These are phyloP conservation scores for Moringa oleifera DNA, from an alignment of 345 rosid species.

Conservation along the genomic window DNA sequence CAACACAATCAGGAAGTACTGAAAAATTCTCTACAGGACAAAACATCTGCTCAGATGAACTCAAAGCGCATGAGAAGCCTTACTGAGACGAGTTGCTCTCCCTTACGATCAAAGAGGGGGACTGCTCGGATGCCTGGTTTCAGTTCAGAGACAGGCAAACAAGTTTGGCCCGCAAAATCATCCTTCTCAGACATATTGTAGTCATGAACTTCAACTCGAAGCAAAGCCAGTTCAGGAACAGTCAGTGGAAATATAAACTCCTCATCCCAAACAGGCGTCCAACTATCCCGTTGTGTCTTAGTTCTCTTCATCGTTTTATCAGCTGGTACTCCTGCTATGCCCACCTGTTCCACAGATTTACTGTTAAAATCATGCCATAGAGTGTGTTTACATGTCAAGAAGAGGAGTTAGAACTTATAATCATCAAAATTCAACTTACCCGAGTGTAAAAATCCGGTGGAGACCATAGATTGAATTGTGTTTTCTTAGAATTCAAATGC, in stretches of 20 bases:
- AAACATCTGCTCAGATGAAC: slow-evolving; percentile 23
- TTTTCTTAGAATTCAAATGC: slow-evolving; percentile 42
- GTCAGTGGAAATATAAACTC: slow-evolving; percentile 56
- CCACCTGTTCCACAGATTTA: slow-evolving; percentile 34
- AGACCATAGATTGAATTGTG: slow-evolving; percentile 47
- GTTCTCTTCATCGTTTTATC: slow-evolving; percentile 58
- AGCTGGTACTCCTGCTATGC: slow-evolving; percentile 62
- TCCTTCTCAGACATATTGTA: slow-evolving; percentile 66
- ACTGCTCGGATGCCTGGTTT: slow-evolving; percentile 55
- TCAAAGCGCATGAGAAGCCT: slow-evolving; percentile 63
- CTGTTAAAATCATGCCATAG: no score
- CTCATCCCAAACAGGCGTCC: slow-evolving; percentile 70
- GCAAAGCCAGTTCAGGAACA: slow-evolving; percentile 66
- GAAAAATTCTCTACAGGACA: slow-evolving; percentile 3
- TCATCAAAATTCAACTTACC: slow-evolving; percentile 22
- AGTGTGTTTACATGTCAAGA: background rate
- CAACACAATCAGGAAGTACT: background rate
- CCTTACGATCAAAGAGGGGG: slow-evolving; percentile 53
- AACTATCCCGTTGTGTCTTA: slow-evolving; percentile 45
- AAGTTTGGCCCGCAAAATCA: slow-evolving; percentile 67
- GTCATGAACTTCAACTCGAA: slow-evolving; percentile 60
- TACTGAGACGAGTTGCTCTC: slow-evolving; percentile 34
- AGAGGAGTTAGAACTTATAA: background rate
- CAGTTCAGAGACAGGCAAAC: slow-evolving; percentile 59
- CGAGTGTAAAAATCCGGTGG: slow-evolving; percentile 67